Evolutionary conservation across 257 asterid species (phyloP).

Genomic region (Solanum ossicruentum): DNA sequence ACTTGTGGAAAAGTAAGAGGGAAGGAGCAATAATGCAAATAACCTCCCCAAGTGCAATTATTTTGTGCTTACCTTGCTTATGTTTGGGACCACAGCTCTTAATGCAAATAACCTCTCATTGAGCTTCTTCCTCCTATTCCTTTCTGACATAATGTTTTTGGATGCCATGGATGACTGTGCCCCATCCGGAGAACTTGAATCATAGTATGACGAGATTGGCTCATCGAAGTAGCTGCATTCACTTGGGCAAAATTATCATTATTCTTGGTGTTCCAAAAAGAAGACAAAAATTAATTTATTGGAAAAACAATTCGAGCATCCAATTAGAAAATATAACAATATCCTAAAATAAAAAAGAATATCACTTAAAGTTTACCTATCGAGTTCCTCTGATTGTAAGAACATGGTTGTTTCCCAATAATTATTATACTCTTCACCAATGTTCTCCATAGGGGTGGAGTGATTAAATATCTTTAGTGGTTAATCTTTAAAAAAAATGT

Average conservation of each 20-base stretch:
- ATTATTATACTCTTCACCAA: slow-evolving; percentile 29
- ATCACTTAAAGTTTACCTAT: slow-evolving; percentile 17
- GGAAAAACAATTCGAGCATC: neutral
- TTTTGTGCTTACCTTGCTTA: slow-evolving; percentile 38
- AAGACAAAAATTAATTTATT: neutral
- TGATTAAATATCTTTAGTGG: neutral
- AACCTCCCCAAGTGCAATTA: too few species aligned
- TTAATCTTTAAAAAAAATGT: neutral
- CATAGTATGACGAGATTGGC: slow-evolving; percentile 35
- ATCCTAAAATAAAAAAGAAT: neutral
- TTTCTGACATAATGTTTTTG: slow-evolving; percentile 64
- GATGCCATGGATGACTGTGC: slow-evolving; percentile 36
- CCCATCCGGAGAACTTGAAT: slow-evolving; percentile 75
- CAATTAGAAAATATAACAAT: neutral
- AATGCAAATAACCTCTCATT: slow-evolving; percentile 65
- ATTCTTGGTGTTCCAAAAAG: neutral
- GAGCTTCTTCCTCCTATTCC: slow-evolving; percentile 67
- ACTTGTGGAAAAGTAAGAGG: neutral
- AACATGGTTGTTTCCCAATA: slow-evolving; percentile 55
- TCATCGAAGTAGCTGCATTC: slow-evolving; percentile 35
- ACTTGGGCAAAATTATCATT: neutral
- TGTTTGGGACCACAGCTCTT: slow-evolving; percentile 76
- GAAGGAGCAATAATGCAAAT: neutral
- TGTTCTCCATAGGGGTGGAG: slow-evolving; percentile 23
- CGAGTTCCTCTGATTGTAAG: slow-evolving; percentile 40